A percentile compares a stretch with the other conserved stretches of the same genome.
phyloP scores from a whole-genome alignment of 495 filamentous ascomycete species.

The Friedmanniomyces simplex region DNA sequence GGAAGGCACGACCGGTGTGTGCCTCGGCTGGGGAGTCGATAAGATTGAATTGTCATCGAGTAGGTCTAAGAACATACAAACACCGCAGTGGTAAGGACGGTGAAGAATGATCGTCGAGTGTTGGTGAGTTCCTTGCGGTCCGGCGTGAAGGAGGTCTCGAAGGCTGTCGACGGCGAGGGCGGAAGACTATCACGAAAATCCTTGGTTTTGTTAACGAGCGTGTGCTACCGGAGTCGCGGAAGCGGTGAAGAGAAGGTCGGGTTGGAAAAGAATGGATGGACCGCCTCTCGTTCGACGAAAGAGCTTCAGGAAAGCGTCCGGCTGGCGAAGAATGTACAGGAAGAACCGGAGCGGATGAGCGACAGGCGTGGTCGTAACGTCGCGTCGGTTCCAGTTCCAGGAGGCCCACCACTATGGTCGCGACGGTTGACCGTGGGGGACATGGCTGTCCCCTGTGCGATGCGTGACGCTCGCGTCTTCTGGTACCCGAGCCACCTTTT shows the following conservation, averaged over 20 bases:
- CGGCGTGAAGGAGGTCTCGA: neutral
- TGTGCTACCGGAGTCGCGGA: neutral
- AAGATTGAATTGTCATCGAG: neutral
- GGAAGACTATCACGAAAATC: neutral
- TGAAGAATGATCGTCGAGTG: neutral
- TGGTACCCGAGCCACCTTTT: neutral
- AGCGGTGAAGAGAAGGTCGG: conserved; percentile 4
- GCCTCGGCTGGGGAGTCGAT: neutral
- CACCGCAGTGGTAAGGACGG: neutral
- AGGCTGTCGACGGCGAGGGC: neutral
- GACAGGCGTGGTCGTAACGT: neutral
- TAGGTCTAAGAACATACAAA: neutral
- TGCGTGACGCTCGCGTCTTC: conserved; percentile 4
- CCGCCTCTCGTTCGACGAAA: neutral
- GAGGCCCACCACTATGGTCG: neutral
- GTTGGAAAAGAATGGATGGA: conserved; percentile 6
- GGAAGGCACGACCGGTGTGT: conserved; percentile 1
- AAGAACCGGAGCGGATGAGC: neutral
- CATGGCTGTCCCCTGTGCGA: conserved; percentile 1
- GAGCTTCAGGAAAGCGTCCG: neutral
- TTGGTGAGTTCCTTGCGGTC: neutral
- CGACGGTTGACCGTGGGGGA: neutral
- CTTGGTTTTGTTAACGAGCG: neutral
- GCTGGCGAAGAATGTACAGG: neutral
- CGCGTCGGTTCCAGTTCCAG: neutral